Percentiles rank a stretch among this genome's conserved stretches.
phyloP scores from a whole-genome alignment of 1,284 basidiomycete genomes.

The Phlebopus sp. region DNA sequence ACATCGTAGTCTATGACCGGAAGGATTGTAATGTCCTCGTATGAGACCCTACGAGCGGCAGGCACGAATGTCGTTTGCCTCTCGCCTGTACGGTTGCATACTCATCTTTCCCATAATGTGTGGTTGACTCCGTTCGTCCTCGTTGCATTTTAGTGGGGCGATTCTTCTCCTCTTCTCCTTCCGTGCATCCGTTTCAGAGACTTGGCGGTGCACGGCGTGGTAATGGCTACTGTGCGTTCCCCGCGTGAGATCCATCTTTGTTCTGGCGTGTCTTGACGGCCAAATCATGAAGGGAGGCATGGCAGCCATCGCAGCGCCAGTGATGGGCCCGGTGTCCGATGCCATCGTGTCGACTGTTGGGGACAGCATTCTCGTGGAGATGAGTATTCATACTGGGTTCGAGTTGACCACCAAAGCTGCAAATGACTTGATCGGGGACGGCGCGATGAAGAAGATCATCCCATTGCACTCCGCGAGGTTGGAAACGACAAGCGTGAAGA shows the following conservation, averaged over 20 bases:
- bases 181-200: conserved; percentile 66
- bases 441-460: conserved; percentile 46
- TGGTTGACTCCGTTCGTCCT: not conserved
- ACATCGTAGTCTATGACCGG: conserved; percentile 57
- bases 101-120: not conserved
- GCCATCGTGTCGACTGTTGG: conserved; percentile 49
- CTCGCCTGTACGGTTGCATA: conserved; percentile 48
- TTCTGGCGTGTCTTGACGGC: conserved; percentile 5
- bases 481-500: conserved; percentile 58
- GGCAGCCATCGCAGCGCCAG: conserved; percentile 53
- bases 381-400: conserved; percentile 54
- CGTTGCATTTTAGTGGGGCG: conserved; percentile 49
- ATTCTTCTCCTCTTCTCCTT: conserved; percentile 60
- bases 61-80: conserved; percentile 61
- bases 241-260: not conserved
- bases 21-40: conserved; percentile 62
- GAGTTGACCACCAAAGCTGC: conserved; percentile 47
- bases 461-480: conserved; percentile 51
- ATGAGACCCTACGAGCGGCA: conserved; percentile 57
- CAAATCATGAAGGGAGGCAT: conserved; percentile 48
- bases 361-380: conserved; percentile 54
- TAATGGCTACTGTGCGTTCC: conserved; percentile 53
- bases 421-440: conserved; percentile 53
- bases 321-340: conserved; percentile 55
- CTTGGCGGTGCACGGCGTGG: conserved; percentile 57